Base-by-base conservation (phyloP, 148 eudicot species). In the Vaccinium macrocarpon region DNA sequence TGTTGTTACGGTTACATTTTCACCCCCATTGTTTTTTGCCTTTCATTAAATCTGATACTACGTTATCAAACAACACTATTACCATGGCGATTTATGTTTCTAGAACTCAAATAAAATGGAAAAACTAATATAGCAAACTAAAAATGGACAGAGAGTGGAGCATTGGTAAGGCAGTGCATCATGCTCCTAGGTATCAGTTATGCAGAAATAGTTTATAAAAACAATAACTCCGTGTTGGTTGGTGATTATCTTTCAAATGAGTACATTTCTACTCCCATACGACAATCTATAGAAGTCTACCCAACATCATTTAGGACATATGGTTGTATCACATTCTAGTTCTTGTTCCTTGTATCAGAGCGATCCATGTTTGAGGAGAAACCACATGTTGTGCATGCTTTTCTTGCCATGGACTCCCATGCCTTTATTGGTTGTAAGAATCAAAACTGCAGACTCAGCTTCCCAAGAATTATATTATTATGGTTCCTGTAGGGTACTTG, bases 1-100 rank as follows among this genome's bases (percentile, higher is more conserved):
- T 77, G 27, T 32, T 49, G 57, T 50, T n/a, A 50, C 38, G 29
- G 51, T 75, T 75, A 53, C 79, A 56, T 55, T 80, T 21, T 46
- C 21, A 35, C 27, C 70, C 53, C 72, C 12, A 13, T 61, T n/a
- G 52, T 46, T n/a, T 15, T 68, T 80, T 38, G 29, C 32, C 48
- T 61, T 46, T 14, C 55, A 61, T 61, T 80, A 53, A 80, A 80
- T 80, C 82, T 61, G 72, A 46, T 62, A 61, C 19, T 64, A 38
- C 62, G 18, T 73, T 72, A 29, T 32, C 48, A 72, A 27, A 66
- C 11, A 25, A 23, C 15, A 25, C 73, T 25, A 68, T 27, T 27
- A 68, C 73, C 50, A 4, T 12, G n/a, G 48, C 19, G 8, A 32
- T 73, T 73, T 73, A 6, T 32, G 48, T 73, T 73, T 73, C n/a